Evolutionary conservation across 352 stramenopile genomes (phyloP).

Genomic region (Thalassiosira exigua): DNA sequence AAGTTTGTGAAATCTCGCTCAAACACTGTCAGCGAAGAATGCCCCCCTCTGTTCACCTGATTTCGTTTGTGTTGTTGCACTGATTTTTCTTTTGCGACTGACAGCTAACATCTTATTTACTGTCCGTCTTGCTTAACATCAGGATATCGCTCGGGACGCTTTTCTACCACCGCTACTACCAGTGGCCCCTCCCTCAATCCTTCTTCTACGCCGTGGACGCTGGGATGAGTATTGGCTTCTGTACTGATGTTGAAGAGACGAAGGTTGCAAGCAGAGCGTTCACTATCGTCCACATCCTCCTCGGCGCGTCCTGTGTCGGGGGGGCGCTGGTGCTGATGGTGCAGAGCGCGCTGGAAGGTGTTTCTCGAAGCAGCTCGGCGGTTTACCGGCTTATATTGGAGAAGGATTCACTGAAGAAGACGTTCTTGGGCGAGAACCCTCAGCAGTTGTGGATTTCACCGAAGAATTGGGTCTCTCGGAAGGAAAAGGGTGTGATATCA

Average conservation of each 20-base stretch:
- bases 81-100: too few relatives aligned
- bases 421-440: slow-evolving; percentile 21
- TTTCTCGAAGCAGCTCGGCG: slow-evolving; percentile 15
- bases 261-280: slow-evolving; percentile 64
- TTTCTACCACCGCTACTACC: slow-evolving; percentile 70
- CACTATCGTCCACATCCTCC: slow-evolving; percentile 72
- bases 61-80: too few relatives aligned
- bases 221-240: slow-evolving; percentile 80
- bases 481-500: slow-evolving; percentile 40
- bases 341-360: slow-evolving; percentile 63
- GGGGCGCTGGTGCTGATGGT: slow-evolving; percentile 72
- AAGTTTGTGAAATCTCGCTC: too few relatives aligned
- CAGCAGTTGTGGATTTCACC: not conserved
- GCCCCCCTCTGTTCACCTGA: too few relatives aligned
- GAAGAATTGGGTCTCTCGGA: slow-evolving; percentile 5
- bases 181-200: slow-evolving; percentile 67
- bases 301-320: slow-evolving; percentile 68
- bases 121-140: too few relatives aligned
- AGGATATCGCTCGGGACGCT: slow-evolving; percentile 63
- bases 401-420: slow-evolving; percentile 38
- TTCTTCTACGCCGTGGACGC: slow-evolving; percentile 82
- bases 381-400: slow-evolving; percentile 44
- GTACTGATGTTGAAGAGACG: slow-evolving; percentile 73
- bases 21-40: too few relatives aligned
- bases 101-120: too few relatives aligned